Evolutionary conservation across 78 protist genomes (phyloP), one percentile per base, ranked within the genome.

Genomic region (Dictyostelium capitatum): DNA sequence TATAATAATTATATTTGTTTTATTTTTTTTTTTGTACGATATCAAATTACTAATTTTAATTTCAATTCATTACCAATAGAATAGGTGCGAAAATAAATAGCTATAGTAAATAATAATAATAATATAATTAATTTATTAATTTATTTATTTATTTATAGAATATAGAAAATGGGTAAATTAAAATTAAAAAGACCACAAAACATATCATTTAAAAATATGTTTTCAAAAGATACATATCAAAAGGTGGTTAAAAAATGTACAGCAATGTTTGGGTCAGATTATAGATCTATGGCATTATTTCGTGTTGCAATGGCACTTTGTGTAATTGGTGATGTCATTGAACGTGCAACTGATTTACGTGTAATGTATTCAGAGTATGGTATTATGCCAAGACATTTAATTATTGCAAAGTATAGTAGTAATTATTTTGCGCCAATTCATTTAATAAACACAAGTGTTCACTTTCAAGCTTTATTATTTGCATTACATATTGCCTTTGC

Each of bases 281-380:
- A 30, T 12, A 78, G 92, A 56, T 73, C 92, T 8, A 74, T 85
- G 19, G 92, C 92, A 62, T 19, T 47, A 14, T 85, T 85, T 41
- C 57, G 92, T 30, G 53, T 85, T 19, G 30, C 41, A 3, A 85
- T 85, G 92, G 92, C 92, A 17, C 23, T 46, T n/a, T 85, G 92
- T 59, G 83, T 85, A 17, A 85, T 85, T 56, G 92, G 92, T 17
- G 92, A 85, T 59, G 72, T 65, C 28, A 59, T 85, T 64, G 92
- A 85, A 53, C 79, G 92, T 67, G 37, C 50, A 20, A 64, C 64
- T 4, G 92, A 85, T 62, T 43, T 85, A 7, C n/a, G 51, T 11
- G 92, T 62, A 3, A 30, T 74, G 50, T 85, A 85, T 37, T 74
- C 92, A 17, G 92, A 85, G 1, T 37, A 75, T 20, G 92, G 92